Percentiles rank a stretch among this genome's conserved stretches.
Evolutionary conservation across 768 basidiomycete genomes (phyloP).

Genomic region (Mycena galopus): DNA sequence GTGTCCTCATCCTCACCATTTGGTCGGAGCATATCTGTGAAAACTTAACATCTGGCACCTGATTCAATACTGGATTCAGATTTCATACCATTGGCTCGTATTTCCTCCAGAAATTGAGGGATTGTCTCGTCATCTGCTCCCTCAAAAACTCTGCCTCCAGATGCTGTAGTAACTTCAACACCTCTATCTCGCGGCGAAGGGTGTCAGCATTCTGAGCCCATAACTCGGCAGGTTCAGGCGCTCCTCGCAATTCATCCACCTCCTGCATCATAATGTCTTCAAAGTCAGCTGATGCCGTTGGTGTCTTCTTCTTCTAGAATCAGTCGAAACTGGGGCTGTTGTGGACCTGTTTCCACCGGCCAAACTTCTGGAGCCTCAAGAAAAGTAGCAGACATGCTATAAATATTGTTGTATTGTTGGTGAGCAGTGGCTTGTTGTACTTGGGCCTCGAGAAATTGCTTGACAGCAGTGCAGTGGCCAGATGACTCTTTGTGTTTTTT

Average conservation of each 20-base stretch:
- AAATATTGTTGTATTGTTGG: neutral
- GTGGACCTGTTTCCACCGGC: neutral
- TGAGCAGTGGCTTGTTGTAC: neutral
- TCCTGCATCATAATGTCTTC: slow-evolving; percentile 13
- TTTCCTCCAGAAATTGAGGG: neutral
- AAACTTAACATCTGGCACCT: neutral
- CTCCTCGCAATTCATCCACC: neutral
- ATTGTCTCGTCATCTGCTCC: slow-evolving; percentile 24
- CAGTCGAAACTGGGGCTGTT: neutral
- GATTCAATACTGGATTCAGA: too few relatives aligned
- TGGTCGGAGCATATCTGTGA: neutral
- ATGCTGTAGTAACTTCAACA: neutral
- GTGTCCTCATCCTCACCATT: slow-evolving; percentile 1
- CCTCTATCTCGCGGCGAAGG: neutral
- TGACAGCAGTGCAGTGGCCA: neutral
- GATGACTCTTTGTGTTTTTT: neutral
- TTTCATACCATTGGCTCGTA: neutral
- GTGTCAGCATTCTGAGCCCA: neutral
- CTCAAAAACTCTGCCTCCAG: slow-evolving; percentile 20
- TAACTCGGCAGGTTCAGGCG: neutral
- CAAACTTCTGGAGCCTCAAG: neutral
- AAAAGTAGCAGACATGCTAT: neutral
- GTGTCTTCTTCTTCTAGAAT: slow-evolving; percentile 6
- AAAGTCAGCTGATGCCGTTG: slow-evolving; percentile 11
- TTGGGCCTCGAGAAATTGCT: neutral